These are phyloP conservation scores for Hygrocybe punicea DNA, from an alignment of 768 basidiomycete species.

Conservation along the genomic window DNA sequence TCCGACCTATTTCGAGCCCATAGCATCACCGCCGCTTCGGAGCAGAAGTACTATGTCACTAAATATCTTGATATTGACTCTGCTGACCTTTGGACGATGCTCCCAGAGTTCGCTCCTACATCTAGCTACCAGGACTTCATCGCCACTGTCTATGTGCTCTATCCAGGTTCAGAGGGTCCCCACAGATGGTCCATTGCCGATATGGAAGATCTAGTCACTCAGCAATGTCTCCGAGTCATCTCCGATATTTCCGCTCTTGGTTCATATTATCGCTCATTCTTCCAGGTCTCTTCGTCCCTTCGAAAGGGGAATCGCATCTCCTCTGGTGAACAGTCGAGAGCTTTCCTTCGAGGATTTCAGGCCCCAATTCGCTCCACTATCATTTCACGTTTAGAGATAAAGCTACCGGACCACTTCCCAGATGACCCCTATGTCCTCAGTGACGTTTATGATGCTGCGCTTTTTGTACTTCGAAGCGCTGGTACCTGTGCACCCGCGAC, in stretches of 20 bases:
- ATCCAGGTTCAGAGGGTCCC: conserved; percentile 15
- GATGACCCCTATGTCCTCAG: conserved; percentile 8
- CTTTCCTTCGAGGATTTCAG: conserved; percentile 17
- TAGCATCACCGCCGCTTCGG: conserved; percentile 5
- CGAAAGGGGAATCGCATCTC: conserved; percentile 12
- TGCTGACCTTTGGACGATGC: conserved; percentile 18
- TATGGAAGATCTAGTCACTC: conserved; percentile 20
- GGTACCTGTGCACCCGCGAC: too few species aligned
- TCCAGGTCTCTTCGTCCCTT: conserved; percentile 18
- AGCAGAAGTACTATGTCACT: conserved; percentile 17
- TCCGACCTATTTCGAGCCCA: conserved; percentile 7
- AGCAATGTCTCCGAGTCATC: conserved; percentile 15
- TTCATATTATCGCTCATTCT: conserved; percentile 21
- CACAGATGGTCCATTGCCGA: conserved; percentile 18
- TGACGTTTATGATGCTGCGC: background rate
- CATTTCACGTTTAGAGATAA: conserved; percentile 14
- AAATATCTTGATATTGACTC: conserved; percentile 11
- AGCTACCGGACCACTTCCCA: conserved; percentile 18
- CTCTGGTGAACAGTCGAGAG: conserved; percentile 14
- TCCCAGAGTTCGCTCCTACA: conserved; percentile 7
- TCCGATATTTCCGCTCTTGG: conserved; percentile 8
- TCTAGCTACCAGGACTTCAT: conserved; percentile 22
- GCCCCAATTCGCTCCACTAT: background rate
- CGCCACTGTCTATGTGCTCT: conserved; percentile 20
- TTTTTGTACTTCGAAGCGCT: background rate